Conservation (phyloP, 164 flowering plant species). For the Liquidambar formosana region DNA sequence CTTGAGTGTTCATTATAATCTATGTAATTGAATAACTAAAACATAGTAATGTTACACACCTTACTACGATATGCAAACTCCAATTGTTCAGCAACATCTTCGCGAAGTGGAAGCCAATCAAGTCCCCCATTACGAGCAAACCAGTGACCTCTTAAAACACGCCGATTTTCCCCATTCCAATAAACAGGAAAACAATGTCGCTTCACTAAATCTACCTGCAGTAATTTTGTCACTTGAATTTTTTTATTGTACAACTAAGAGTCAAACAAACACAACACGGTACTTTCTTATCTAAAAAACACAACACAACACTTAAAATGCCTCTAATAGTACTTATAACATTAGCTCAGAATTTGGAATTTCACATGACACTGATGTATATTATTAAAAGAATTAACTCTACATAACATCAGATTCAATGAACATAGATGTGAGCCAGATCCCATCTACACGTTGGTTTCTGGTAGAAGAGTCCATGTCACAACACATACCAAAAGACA, state of each 20-base stretch:
- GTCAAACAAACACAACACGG: not conserved
- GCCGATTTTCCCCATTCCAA: constrained; percentile 93
- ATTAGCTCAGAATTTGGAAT: not conserved
- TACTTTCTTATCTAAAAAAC: not conserved
- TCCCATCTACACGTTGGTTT: not conserved
- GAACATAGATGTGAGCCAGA: not conserved
- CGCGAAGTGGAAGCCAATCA: constrained; percentile 95
- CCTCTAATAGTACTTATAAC: not conserved
- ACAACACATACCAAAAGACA: not conserved
- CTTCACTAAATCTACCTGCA: constrained; percentile 81
- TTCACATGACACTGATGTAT: not conserved
- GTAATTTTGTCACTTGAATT: not conserved
- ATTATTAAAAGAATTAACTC: too few species aligned
- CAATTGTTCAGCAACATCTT: constrained; percentile 92
- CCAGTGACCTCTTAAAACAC: constrained; percentile 98
- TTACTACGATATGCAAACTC: constrained; percentile 82
- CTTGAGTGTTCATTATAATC: not conserved
- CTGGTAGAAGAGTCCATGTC: not conserved
- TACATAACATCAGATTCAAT: not conserved
- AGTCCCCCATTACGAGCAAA: constrained; percentile 92
- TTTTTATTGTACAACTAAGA: not conserved
- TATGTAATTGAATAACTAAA: not conserved
- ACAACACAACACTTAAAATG: not conserved
- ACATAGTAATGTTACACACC: constrained; percentile 39
- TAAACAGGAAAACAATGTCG: constrained; percentile 96